Base-by-base conservation (phyloP, 148 eudicot genomes). In the Vaccinium macrocarpon region DNA sequence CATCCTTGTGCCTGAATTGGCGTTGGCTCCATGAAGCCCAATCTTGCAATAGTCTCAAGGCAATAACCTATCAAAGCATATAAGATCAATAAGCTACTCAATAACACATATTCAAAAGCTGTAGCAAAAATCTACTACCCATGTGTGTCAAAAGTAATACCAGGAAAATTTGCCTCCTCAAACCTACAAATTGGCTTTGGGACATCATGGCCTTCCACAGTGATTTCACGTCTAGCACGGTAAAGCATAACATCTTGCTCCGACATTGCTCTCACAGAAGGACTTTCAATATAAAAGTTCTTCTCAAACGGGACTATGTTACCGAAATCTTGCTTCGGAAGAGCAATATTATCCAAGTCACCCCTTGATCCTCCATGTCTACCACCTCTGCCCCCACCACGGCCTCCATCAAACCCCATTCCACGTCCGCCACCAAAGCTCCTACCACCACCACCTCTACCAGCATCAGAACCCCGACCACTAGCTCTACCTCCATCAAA, bases 1-100 rank as follows among this genome's bases (percentile, higher is more conserved):
- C 99, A 97, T 46, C 99, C 99, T 82, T 97, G 98, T 62, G 98
- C 80, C 79, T 97, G 99, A 84, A 97, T 97, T 64, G 99, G 92
- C 35, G 99, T 95, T 70, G 99, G 99, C 88, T 95, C 99, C 82
- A 84, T 59, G 87, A 95, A 97, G 56, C 99, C 99, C 89, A 95
- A 87, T 88, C 91, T 93, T 21, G 89, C 70, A 25, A 97, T 90
- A 55, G 91, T 94, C 84, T 97, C 95, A 81, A 95, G 94, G 85
- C 93, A 95, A 86, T 89, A 94, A 75, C 78, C 99, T 97, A 85
- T 84, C 89, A 70, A 86, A 15, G 27, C 35, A 88, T 81, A 85
- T 72, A 59, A n/a, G 8, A 71, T 32, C 19, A 80, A 80, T 76
- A 6, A 86, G 70, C 77, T 38, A 76, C 81, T 83, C 25, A 29